Percentiles rank a stretch among this genome's conserved stretches.
These are phyloP conservation scores for Spongospora subterranea DNA, from an alignment of 208 protist genomes.

Conservation along the genomic window DNA sequence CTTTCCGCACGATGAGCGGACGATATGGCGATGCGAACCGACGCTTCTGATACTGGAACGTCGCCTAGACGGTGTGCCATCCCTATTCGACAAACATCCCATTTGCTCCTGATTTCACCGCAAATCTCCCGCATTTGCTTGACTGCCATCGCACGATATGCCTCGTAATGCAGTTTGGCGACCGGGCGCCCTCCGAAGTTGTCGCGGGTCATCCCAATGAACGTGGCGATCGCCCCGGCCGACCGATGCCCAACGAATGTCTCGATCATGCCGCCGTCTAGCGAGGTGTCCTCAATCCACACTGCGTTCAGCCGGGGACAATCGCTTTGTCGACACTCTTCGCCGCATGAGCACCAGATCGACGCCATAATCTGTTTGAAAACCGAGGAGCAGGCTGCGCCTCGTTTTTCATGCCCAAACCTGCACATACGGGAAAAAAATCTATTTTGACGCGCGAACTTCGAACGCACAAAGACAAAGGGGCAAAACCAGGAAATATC, in stretches of 20 bases:
- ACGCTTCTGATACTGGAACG: constrained; percentile 66
- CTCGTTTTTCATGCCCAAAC: no score
- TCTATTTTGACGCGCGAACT: no score
- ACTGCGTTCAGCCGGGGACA: no score
- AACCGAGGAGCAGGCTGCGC: no score
- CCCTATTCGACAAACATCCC: constrained; percentile 67
- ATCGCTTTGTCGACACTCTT: no score
- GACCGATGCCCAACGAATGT: constrained; percentile 22
- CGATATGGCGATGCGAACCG: constrained; percentile 76
- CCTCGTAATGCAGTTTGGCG: constrained; percentile 76
- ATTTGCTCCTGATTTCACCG: constrained; percentile 56
- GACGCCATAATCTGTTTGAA: no score
- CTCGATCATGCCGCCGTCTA: no score
- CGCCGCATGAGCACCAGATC: no score
- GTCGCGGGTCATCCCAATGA: constrained; percentile 72
- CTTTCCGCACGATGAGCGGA: constrained; percentile 73
- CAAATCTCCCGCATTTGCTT: constrained; percentile 68
- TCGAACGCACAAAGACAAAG: no score
- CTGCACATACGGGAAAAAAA: no score
- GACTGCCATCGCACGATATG: constrained; percentile 76
- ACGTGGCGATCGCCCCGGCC: constrained; percentile 70
- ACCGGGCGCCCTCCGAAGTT: constrained; percentile 73
- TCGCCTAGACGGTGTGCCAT: constrained; percentile 71
- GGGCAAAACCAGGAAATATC: no score
- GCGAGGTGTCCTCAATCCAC: no score